Evolutionary conservation across 768 basidiomycete genomes (phyloP).

Genomic region (Leucocoprinus birnbaumii): DNA sequence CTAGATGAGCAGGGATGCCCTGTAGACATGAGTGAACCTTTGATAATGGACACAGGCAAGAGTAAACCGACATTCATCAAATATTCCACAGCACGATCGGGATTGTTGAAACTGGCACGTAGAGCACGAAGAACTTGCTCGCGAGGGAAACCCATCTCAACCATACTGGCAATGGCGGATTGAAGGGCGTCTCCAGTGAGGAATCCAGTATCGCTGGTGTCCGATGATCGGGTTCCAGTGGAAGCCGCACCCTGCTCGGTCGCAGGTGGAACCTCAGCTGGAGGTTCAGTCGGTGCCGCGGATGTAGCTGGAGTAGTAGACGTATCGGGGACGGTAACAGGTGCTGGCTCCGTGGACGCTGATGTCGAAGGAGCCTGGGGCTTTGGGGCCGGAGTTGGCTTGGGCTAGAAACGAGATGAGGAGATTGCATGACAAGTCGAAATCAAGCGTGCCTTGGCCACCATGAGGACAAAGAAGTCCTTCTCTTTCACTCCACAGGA

Average conservation of each 20-base stretch:
- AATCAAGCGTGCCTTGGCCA: constrained; percentile 69
- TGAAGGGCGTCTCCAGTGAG: constrained; percentile 77
- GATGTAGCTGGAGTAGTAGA: constrained; percentile 30
- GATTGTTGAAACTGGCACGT: constrained; percentile 95
- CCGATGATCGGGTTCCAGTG: neutral
- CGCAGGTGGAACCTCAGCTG: constrained; percentile 24
- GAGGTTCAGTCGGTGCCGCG: constrained; percentile 27
- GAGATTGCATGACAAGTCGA: neutral
- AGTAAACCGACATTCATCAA: constrained; percentile 75
- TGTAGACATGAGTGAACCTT: constrained; percentile 24
- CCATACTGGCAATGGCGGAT: constrained; percentile 75
- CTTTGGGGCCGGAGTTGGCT: constrained; percentile 36
- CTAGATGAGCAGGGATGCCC: constrained; percentile 79
- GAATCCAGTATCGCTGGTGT: constrained; percentile 57
- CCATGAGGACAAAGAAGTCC: constrained; percentile 99
- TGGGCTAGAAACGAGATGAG: constrained; percentile 40
- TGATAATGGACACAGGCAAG: neutral
- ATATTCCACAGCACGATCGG: constrained; percentile 98
- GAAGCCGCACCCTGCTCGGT: neutral
- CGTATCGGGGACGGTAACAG: constrained; percentile 21
- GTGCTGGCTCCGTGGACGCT: constrained; percentile 11
- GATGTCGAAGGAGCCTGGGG: constrained; percentile 22
- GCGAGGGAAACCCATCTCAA: constrained; percentile 91
- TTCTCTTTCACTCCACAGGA: constrained; percentile 95
- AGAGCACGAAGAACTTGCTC: constrained; percentile 84